Evolutionary conservation across 2,329 filamentous ascomycete genomes (phyloP).

Genomic region (Ascochyta lentis): DNA sequence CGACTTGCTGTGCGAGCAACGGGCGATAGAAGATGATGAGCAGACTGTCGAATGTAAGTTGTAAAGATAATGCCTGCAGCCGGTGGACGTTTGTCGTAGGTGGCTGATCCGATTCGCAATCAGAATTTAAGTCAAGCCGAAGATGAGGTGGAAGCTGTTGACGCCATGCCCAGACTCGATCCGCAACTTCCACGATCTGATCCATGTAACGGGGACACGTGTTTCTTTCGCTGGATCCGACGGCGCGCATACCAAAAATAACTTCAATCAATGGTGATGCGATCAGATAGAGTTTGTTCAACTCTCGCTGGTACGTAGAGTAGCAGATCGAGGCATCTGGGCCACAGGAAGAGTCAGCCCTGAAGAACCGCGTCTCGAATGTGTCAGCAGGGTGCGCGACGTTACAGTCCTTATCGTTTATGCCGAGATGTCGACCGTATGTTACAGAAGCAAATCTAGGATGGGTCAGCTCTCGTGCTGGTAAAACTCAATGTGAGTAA

Average conservation of each 20-base stretch:
- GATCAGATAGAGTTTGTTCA: slow-evolving; percentile 41
- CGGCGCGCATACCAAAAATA: slow-evolving; percentile 30
- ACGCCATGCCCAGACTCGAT: slow-evolving; percentile 32
- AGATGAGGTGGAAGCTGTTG: slow-evolving; percentile 33
- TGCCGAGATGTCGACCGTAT: slow-evolving; percentile 51
- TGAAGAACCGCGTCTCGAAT: slow-evolving; percentile 42
- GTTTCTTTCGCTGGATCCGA: slow-evolving; percentile 10
- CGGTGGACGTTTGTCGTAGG: slow-evolving; percentile 23
- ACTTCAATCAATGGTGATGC: slow-evolving; percentile 39
- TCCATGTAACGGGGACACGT: slow-evolving; percentile 8
- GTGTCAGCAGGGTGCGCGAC: slow-evolving; percentile 46
- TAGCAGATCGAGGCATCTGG: slow-evolving; percentile 16
- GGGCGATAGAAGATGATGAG: slow-evolving; percentile 54
- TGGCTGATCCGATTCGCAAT: slow-evolving; percentile 22
- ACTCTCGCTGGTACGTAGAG: slow-evolving; percentile 27
- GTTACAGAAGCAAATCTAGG: slow-evolving; percentile 50
- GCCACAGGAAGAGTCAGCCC: background rate
- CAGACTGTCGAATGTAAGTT: slow-evolving; percentile 54
- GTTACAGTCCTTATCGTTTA: slow-evolving; percentile 52
- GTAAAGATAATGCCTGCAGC: slow-evolving; percentile 52
- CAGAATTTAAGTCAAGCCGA: slow-evolving; percentile 24
- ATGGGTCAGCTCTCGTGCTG: background rate
- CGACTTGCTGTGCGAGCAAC: slow-evolving; percentile 47
- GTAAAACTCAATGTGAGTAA: background rate
- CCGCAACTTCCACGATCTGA: slow-evolving; percentile 27